Evolutionary conservation across 768 basidiomycete genomes (phyloP).

Genomic region (Lactifluus rugatus): DNA sequence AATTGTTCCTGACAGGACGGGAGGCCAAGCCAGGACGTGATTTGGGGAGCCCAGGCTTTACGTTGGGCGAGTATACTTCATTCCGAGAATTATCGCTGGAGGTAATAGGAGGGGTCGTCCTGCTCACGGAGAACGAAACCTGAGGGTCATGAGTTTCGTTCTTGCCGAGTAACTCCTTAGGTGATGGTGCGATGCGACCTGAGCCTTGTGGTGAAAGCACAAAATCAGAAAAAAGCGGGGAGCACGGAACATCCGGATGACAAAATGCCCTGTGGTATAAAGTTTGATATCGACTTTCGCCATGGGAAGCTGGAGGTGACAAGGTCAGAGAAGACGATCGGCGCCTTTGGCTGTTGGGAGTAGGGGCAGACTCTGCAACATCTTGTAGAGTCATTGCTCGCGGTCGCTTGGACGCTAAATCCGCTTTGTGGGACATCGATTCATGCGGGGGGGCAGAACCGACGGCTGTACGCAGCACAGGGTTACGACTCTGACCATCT

Average conservation of each 20-base stretch:
- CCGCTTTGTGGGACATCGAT: neutral
- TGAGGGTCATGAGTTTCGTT: neutral
- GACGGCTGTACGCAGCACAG: neutral
- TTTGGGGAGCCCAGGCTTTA: neutral
- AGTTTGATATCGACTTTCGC: neutral
- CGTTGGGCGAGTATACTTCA: neutral
- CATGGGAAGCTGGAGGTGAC: neutral
- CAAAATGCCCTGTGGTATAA: slow-evolving; percentile 7
- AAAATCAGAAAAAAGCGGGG: slow-evolving; percentile 6
- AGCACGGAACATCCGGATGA: slow-evolving; percentile 11
- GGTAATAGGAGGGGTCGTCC: too few relatives aligned
- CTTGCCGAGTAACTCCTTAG: neutral
- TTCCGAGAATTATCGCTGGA: neutral
- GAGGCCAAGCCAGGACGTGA: neutral
- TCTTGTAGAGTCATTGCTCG: neutral
- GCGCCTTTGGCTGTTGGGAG: neutral
- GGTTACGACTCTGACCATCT: neutral
- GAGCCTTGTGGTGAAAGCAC: neutral
- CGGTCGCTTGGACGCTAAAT: neutral
- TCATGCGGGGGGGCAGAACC: neutral
- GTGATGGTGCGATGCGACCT: neutral
- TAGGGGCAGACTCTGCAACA: neutral
- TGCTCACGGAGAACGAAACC: neutral
- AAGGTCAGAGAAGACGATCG: neutral
- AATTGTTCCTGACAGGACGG: neutral